These are phyloP conservation scores for Fraxinus angustifolia DNA, from an alignment of 305 asterid genomes.

Conservation along the genomic window DNA sequence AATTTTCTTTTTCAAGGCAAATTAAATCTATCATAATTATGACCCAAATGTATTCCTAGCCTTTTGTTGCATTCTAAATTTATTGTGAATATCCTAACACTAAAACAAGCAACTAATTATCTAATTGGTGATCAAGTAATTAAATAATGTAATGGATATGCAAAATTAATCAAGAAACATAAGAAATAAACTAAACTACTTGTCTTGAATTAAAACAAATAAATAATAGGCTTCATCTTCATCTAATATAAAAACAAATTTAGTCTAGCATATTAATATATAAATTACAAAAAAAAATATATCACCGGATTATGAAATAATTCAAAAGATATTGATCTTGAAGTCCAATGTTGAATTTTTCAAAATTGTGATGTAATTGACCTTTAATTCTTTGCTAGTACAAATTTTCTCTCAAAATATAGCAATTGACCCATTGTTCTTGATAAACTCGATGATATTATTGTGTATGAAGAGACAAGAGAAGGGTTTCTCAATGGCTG, in stretches of 20 bases:
- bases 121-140: not conserved
- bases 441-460: not conserved
- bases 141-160: not conserved
- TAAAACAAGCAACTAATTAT: too few species aligned
- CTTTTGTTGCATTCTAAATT: not conserved
- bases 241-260: not conserved
- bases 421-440: not conserved
- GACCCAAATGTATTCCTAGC: not conserved
- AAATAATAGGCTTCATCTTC: not conserved
- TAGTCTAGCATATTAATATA: not conserved
- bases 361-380: not conserved
- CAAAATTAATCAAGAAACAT: not conserved
- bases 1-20: not conserved
- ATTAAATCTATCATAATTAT: too few species aligned
- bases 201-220: not conserved
- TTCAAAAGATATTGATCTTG: not conserved
- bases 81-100: not conserved
- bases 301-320: not conserved
- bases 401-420: too few species aligned
- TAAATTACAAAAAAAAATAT: too few species aligned
- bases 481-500: not conserved
- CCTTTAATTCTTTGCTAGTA: not conserved
- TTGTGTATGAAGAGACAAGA: not conserved
- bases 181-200: not conserved
- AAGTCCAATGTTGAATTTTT: not conserved